Evolutionary conservation across 257 asterid species (phyloP).

Genomic region (Primulina tabacum): DNA sequence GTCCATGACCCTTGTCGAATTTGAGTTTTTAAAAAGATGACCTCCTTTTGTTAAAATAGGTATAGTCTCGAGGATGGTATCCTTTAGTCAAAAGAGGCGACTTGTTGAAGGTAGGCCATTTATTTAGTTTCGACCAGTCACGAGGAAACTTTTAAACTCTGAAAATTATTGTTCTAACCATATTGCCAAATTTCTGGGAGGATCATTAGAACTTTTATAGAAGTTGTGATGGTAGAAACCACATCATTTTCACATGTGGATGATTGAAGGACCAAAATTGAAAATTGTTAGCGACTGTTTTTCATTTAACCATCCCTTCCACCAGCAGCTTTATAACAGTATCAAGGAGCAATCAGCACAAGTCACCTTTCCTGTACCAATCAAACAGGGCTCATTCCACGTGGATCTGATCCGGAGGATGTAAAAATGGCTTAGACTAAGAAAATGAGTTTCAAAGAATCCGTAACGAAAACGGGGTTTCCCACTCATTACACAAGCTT

Average conservation of each 20-base stretch:
- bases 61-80: too few species aligned
- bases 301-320: constrained; percentile 73
- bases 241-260: not conserved
- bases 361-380: constrained; percentile 36
- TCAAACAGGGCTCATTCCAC: constrained; percentile 67
- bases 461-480: constrained; percentile 57
- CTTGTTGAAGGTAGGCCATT: constrained; percentile 47
- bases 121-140: not conserved
- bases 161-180: not conserved
- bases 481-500: constrained; percentile 42
- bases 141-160: not conserved
- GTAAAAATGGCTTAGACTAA: constrained; percentile 58
- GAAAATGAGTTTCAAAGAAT: constrained; percentile 60
- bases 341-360: constrained; percentile 58
- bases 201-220: not conserved
- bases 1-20: not conserved
- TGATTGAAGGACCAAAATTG: not conserved
- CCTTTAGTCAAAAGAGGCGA: constrained; percentile 17
- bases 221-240: not conserved
- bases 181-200: not conserved
- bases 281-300: constrained; percentile 47
- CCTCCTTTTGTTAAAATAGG: not conserved
- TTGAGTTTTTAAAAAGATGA: too few species aligned
- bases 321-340: constrained; percentile 62
- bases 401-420: constrained; percentile 57